Evolutionary conservation across 1,139 yeast species (phyloP), one percentile per base, ranked within the genome.

Genomic region (Scheffersomyces segobiensis): DNA sequence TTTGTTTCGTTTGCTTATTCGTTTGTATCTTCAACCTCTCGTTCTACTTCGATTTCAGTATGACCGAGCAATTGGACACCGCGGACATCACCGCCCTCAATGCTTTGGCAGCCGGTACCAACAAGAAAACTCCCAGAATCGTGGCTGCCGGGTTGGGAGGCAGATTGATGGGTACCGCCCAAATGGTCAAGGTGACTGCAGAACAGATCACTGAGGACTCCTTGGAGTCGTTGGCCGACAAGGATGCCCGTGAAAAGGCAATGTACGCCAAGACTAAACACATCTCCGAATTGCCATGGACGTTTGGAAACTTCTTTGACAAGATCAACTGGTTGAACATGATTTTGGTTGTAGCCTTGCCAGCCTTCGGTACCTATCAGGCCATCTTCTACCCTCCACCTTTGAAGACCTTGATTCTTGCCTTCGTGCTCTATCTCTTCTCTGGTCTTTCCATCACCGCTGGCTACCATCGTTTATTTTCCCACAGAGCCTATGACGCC

Each of bases 281-380:
- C 75, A 93, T 95, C 63, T 87, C 95, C 54, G 99, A 96, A 74
- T 88, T 89, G 79, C 97, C 97, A 12, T 90, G 96, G 91, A 93
- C 98, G 18, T 62, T 81, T 63, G 63, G 79, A 60, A 95, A 95
- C 80, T 93, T 97, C 96, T 79, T 88, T 71, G 77, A 87, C 70
- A 97, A 95, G 76, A 79, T 95, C 72, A 95, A 95, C 79, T 95
- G 99, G 99, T 81, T 96, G 68, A 95, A 95, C 76, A 79, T 92
- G 63, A 79, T 87, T n/a, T 80, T 95, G 64, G 96, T 93, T 56
- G 80, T 87, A 52, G 76, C 85, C 26, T 76, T 93, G 58, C 99
- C 99, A 14, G 58, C 79, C 2, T 70, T 77, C 62, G 98, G 97
- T 49, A 65, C 89, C 59, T 67, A 73, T 61, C 71, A 80, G 54